Conservation (phyloP, 495 filamentous ascomycete species). For the Neurospora sp. region DNA sequence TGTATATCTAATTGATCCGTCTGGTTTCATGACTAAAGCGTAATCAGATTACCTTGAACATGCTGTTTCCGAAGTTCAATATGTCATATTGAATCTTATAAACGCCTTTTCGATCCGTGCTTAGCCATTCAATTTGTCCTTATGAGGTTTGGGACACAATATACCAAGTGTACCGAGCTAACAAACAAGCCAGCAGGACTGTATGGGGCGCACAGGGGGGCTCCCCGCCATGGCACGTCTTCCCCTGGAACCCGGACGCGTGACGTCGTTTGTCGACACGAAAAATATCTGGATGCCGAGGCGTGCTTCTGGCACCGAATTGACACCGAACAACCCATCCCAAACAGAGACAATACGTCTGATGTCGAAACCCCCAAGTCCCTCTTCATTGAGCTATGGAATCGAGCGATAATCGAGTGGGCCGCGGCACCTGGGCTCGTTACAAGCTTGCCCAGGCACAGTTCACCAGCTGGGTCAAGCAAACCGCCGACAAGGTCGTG, state of each 20-base stretch:
- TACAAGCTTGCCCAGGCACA: constrained; percentile 22
- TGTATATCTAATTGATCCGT: too few species aligned
- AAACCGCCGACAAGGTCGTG: constrained; percentile 10
- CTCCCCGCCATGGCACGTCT: background rate
- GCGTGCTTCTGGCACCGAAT: background rate
- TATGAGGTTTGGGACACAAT: too few species aligned
- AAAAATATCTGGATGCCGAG: background rate
- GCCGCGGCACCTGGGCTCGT: constrained; percentile 10
- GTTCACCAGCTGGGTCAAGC: constrained; percentile 22
- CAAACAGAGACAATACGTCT: background rate
- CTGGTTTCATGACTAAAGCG: too few species aligned
- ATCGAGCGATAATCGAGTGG: background rate
- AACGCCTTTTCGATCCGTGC: too few species aligned
- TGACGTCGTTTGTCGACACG: background rate
- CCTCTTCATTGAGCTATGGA: background rate
- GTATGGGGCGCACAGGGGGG: background rate
- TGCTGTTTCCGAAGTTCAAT: too few species aligned
- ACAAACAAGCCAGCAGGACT: too few species aligned
- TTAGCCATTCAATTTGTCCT: too few species aligned
- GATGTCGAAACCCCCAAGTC: background rate
- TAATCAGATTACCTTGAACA: too few species aligned
- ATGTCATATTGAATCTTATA: too few species aligned
- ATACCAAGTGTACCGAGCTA: too few species aligned
- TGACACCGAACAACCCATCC: background rate
- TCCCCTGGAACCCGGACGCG: background rate